Evolutionary conservation across 768 basidiomycete species (phyloP).

Genomic region (Asterophora lycoperdoides): DNA sequence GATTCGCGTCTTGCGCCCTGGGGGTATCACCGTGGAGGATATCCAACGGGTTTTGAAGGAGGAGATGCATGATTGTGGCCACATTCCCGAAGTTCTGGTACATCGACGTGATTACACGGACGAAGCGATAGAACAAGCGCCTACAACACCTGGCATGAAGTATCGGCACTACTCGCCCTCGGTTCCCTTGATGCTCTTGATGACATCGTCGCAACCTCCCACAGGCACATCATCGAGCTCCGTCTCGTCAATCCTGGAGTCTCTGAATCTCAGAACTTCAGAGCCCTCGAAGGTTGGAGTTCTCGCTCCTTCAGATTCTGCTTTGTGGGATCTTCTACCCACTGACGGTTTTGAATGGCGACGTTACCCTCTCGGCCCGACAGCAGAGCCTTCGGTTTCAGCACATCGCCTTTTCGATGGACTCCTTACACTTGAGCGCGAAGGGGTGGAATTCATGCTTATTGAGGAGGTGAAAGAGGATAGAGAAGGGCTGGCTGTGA

Average conservation of each 20-base stretch:
- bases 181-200: slow-evolving; percentile 77
- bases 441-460: slow-evolving; percentile 76
- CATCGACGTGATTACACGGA: slow-evolving; percentile 77
- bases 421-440: slow-evolving; percentile 70
- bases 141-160: slow-evolving; percentile 98
- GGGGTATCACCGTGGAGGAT: slow-evolving; percentile 89
- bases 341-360: slow-evolving; percentile 48
- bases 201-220: slow-evolving; percentile 45
- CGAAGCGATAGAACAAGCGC: slow-evolving; percentile 63
- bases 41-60: slow-evolving; percentile 57
- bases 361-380: slow-evolving; percentile 47
- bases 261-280: slow-evolving; percentile 34
- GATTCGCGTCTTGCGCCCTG: slow-evolving; percentile 82
- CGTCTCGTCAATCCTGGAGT: slow-evolving; percentile 36
- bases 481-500: slow-evolving; percentile 85
- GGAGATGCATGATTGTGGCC: slow-evolving; percentile 26
- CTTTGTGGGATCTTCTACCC: slow-evolving; percentile 33
- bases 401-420: slow-evolving; percentile 88
- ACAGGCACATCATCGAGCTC: slow-evolving; percentile 25
- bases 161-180: slow-evolving; percentile 95
- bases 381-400: slow-evolving; percentile 56
- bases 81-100: slow-evolving; percentile 63
- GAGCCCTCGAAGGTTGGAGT: slow-evolving; percentile 57
- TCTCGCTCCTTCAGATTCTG: slow-evolving; percentile 57
- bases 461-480: slow-evolving; percentile 81